These are phyloP conservation scores for Clausena lansium DNA, from an alignment of 345 rosid genomes.

Conservation along the genomic window DNA sequence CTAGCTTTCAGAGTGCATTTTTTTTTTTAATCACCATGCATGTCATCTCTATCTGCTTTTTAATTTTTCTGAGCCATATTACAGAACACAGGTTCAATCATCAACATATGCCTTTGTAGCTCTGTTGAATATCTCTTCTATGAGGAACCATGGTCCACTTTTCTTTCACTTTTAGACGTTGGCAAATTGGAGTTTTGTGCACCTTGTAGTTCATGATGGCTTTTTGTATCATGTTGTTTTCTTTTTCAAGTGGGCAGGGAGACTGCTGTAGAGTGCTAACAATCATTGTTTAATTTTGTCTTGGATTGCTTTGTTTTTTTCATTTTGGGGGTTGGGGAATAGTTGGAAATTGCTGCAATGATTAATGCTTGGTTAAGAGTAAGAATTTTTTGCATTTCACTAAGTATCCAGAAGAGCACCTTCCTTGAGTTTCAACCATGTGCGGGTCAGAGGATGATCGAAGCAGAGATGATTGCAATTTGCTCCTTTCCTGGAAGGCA, in stretches of 20 bases:
- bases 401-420: background rate
- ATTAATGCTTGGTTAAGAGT: background rate
- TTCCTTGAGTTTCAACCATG: too few relatives aligned
- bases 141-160: background rate
- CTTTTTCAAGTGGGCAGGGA: background rate
- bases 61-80: background rate
- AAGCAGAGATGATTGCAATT: background rate
- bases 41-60: background rate
- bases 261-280: background rate
- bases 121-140: background rate
- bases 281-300: background rate
- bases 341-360: background rate
- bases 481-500: background rate
- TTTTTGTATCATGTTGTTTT: background rate
- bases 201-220: background rate
- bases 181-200: background rate
- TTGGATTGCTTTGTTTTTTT: too few relatives aligned
- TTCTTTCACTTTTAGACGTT: background rate
- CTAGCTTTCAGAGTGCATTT: background rate
- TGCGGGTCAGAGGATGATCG: background rate
- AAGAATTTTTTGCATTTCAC: background rate
- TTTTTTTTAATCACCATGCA: background rate
- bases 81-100: background rate
- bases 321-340: too few relatives aligned
- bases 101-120: background rate